Percentiles rank a stretch among this genome's conserved stretches.
Conservation (phyloP, 257 asterid species). For the Penstemon davidsonii region DNA sequence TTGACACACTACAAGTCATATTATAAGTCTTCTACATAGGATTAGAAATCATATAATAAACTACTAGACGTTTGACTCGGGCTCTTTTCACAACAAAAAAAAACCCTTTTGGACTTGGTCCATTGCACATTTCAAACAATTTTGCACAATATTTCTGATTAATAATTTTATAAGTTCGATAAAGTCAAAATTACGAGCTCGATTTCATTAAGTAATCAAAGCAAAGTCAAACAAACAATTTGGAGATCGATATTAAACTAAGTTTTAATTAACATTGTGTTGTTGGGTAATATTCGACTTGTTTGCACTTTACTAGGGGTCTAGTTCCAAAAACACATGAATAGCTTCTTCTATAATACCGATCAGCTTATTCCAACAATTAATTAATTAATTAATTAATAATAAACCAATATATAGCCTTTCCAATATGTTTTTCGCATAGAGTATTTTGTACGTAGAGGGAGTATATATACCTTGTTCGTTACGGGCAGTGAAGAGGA, state of each 20-base stretch:
- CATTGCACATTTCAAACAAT: too few relatives aligned
- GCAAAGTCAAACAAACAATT: not conserved
- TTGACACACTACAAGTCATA: too few relatives aligned
- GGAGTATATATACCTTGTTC: conserved; percentile 59
- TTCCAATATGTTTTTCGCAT: not conserved
- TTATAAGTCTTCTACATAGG: too few relatives aligned
- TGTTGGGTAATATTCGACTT: not conserved
- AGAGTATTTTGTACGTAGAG: conserved; percentile 31
- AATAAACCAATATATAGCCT: not conserved
- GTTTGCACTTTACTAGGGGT: too few relatives aligned
- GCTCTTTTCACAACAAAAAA: too few relatives aligned
- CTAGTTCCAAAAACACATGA: not conserved
- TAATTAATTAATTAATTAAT: not conserved
- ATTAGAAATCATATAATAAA: too few relatives aligned
- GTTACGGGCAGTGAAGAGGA: conserved; percentile 83
- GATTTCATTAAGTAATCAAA: too few relatives aligned
- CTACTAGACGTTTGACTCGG: too few relatives aligned
- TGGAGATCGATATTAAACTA: not conserved
- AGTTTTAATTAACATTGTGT: not conserved
- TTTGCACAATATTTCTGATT: too few relatives aligned
- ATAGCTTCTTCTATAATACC: not conserved
- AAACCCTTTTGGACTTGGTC: too few relatives aligned
- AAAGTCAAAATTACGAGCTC: too few relatives aligned
- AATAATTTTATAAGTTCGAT: too few relatives aligned
- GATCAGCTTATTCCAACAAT: not conserved